A percentile compares a stretch with the other conserved stretches of the same genome.
phyloP scores from a whole-genome alignment of 495 filamentous ascomycete species.

The Aspergillus heteromorphus region DNA sequence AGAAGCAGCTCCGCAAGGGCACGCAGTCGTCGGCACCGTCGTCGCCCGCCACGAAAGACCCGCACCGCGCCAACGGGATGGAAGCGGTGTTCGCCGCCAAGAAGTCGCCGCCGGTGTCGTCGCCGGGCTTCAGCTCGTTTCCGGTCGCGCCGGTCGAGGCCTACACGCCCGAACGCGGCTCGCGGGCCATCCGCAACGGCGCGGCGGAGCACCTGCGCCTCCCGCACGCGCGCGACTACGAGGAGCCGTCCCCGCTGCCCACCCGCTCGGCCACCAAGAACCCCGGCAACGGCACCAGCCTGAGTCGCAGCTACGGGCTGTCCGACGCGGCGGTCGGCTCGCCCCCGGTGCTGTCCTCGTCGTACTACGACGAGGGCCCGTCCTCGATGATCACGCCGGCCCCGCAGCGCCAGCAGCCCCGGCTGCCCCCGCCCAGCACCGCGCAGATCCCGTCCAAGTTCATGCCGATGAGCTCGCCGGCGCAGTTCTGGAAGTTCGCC shows the following conservation, averaged over 20 bases:
- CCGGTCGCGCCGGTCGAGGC: slow-evolving; percentile 44
- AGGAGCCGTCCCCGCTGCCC: slow-evolving; percentile 53
- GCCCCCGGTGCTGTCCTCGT: slow-evolving; percentile 66
- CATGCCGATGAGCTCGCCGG: slow-evolving; percentile 90
- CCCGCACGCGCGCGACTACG: slow-evolving; percentile 36
- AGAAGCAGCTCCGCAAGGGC: slow-evolving; percentile 49
- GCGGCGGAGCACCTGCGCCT: slow-evolving; percentile 32
- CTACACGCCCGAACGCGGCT: slow-evolving; percentile 44
- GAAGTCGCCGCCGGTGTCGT: slow-evolving; percentile 49
- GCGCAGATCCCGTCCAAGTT: slow-evolving; percentile 87
- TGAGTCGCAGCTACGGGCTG: slow-evolving; percentile 48
- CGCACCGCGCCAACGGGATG: slow-evolving; percentile 32
- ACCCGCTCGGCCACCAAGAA: slow-evolving; percentile 47
- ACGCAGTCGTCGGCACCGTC: slow-evolving; percentile 44
- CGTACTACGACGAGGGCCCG: slow-evolving; percentile 52
- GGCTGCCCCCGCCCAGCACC: slow-evolving; percentile 82
- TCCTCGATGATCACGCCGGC: slow-evolving; percentile 75
- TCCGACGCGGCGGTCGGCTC: slow-evolving; percentile 58
- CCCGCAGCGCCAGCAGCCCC: slow-evolving; percentile 74
- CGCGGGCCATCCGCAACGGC: slow-evolving; percentile 30
- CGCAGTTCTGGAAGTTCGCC: slow-evolving; percentile 93
- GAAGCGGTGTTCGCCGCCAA: slow-evolving; percentile 41
- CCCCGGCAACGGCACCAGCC: slow-evolving; percentile 46
- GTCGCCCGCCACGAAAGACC: slow-evolving; percentile 41
- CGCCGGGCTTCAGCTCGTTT: slow-evolving; percentile 44